Conservation (phyloP, 345 rosid species). For the Cardamine occulta region DNA sequence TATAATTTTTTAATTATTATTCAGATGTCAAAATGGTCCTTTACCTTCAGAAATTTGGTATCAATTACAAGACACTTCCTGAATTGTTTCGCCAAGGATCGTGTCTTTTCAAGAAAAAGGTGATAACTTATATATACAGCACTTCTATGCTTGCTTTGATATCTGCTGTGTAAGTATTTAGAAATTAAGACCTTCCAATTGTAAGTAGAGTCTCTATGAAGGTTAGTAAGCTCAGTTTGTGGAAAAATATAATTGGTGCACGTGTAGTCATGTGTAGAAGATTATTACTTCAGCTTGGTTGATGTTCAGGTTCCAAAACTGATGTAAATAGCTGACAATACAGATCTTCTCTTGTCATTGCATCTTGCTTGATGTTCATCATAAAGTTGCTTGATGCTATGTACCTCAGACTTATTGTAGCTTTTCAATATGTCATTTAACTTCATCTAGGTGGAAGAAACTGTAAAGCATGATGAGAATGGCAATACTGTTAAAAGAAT, state of each 20-base stretch:
- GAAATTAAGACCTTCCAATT: slow-evolving; percentile 1
- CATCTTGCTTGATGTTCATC: slow-evolving; percentile 18
- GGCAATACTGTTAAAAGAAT: slow-evolving; percentile 76
- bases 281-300: slow-evolving; percentile 10
- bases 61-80: slow-evolving; percentile 73
- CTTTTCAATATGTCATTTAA: not conserved
- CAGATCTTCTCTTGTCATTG: slow-evolving; percentile 3
- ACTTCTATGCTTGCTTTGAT: slow-evolving; percentile 7
- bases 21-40: not conserved
- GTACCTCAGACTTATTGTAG: not conserved
- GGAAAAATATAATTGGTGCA: slow-evolving; percentile 1
- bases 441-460: slow-evolving; percentile 65
- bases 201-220: slow-evolving; percentile 4
- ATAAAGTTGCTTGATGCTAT: slow-evolving; percentile 5
- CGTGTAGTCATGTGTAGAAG: slow-evolving; percentile 17
- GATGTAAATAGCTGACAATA: slow-evolving; percentile 3
- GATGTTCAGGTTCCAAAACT: not conserved
- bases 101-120: slow-evolving; percentile 73
- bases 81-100: slow-evolving; percentile 89
- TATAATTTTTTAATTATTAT: not conserved
- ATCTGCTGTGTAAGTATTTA: not conserved
- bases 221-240: slow-evolving; percentile 19
- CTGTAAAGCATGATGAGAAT: slow-evolving; percentile 67
- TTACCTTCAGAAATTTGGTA: slow-evolving; percentile 60
- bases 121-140: slow-evolving; percentile 30